Conservation (phyloP, 2,329 filamentous ascomycete species). For the Penicillium verrucosum region DNA sequence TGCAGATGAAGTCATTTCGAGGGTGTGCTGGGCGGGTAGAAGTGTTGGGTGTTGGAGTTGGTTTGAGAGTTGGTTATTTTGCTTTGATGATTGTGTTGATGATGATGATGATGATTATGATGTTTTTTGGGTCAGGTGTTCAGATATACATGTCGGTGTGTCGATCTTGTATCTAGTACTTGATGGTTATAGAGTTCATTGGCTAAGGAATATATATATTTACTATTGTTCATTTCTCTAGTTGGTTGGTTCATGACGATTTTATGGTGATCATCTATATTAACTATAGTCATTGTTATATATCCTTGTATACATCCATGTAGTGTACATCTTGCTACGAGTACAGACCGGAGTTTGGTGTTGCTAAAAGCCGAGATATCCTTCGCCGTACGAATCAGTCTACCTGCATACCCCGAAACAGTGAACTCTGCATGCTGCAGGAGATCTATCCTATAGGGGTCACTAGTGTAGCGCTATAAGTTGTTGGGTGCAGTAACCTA, state of each 20-base stretch:
- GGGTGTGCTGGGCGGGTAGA: neutral
- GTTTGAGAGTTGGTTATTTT: neutral
- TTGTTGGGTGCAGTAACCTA: too few relatives aligned
- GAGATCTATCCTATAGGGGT: conserved; percentile 7
- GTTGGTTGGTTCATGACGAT: neutral
- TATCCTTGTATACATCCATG: neutral
- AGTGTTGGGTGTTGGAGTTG: neutral
- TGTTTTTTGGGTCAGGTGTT: neutral
- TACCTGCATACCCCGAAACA: conserved; percentile 3
- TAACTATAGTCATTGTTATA: too few relatives aligned
- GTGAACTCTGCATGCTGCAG: conserved; percentile 4
- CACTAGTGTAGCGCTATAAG: neutral
- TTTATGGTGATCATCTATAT: neutral
- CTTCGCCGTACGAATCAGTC: neutral
- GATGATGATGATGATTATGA: neutral
- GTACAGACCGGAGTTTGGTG: neutral
- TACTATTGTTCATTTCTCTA: neutral
- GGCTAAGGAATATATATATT: neutral
- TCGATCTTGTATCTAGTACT: neutral
- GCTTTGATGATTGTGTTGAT: neutral
- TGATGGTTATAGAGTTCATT: neutral
- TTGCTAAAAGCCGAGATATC: too few relatives aligned
- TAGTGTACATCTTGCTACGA: neutral
- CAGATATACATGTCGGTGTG: neutral
- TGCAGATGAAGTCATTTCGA: neutral